phyloP scores from a whole-genome alignment of 176 grass and related monocot genomes.

The Lolium rigidum region DNA sequence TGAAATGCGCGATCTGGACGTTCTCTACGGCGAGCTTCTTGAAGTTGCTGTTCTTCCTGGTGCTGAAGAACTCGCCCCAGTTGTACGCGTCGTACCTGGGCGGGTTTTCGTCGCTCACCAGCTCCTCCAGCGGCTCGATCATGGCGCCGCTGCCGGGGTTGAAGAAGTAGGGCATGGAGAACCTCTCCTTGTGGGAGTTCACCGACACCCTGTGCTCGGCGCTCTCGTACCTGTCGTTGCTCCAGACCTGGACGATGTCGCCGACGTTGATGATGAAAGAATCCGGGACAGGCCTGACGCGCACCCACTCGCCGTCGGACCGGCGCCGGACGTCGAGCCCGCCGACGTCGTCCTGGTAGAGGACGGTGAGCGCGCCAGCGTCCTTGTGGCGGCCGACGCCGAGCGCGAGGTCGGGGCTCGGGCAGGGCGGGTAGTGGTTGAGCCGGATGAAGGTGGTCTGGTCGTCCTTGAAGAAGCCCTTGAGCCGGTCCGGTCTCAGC shows the following conservation, averaged over 20 bases:
- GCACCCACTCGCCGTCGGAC: constrained; percentile 78
- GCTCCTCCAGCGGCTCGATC: constrained; percentile 63
- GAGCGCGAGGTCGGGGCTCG: constrained; percentile 77
- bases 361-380: constrained; percentile 72
- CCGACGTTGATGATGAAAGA: constrained; percentile 84
- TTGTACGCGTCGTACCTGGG: constrained; percentile 57
- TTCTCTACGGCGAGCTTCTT: constrained; percentile 74
- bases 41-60: constrained; percentile 72
- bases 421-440: constrained; percentile 91
- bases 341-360: constrained; percentile 77
- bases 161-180: constrained; percentile 80
- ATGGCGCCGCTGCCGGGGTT: constrained; percentile 50
- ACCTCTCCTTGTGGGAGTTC: constrained; percentile 65
- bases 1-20: constrained; percentile 79
- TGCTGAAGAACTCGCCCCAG: constrained; percentile 68
- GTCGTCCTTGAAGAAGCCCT: constrained; percentile 69
- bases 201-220: constrained; percentile 76
- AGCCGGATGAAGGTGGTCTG: constrained; percentile 71
- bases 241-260: constrained; percentile 89
- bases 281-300: constrained; percentile 61
- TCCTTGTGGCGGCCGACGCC: constrained; percentile 94
- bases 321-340: constrained; percentile 78
- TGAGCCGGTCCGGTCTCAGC: constrained; percentile 53
- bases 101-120: constrained; percentile 55
- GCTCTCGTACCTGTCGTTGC: constrained; percentile 88